Conservation (phyloP, 305 asterid genomes). For the Solanum hybrid region DNA sequence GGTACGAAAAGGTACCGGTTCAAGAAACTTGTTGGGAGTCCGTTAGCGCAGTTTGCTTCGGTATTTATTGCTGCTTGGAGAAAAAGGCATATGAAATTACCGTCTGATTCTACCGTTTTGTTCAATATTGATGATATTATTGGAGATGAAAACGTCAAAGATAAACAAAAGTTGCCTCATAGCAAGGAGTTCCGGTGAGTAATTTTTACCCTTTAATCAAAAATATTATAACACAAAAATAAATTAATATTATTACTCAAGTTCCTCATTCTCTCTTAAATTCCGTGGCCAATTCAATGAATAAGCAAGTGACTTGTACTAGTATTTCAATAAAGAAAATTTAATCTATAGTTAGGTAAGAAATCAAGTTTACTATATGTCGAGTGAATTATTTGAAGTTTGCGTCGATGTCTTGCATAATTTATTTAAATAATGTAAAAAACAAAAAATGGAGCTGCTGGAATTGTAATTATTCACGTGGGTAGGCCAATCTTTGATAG, state of each 20-base stretch:
- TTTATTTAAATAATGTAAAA: not conserved
- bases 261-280: not conserved
- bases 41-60: slow-evolving; percentile 65
- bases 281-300: not conserved
- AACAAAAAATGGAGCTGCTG: not conserved
- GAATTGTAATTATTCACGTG: not conserved
- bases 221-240: not conserved
- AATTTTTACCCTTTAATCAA: not conserved
- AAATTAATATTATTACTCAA: not conserved
- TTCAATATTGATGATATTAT: slow-evolving; percentile 30
- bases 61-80: slow-evolving; percentile 69
- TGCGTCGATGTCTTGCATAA: not conserved
- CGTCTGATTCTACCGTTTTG: slow-evolving; percentile 44
- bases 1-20: slow-evolving; percentile 68
- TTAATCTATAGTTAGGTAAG: not conserved
- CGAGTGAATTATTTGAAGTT: not conserved
- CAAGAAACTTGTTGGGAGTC: slow-evolving; percentile 78
- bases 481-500: not conserved
- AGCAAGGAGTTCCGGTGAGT: slow-evolving; percentile 57
- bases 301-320: not conserved
- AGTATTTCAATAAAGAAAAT: not conserved
- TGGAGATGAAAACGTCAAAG: slow-evolving; percentile 15
- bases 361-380: not conserved
- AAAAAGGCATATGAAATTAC: slow-evolving; percentile 44
- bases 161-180: slow-evolving; percentile 61